Percentiles rank a stretch among this genome's conserved stretches.
These are phyloP conservation scores for Pyronema domesticum DNA, from an alignment of 495 filamentous ascomycete genomes.

Conservation along the genomic window DNA sequence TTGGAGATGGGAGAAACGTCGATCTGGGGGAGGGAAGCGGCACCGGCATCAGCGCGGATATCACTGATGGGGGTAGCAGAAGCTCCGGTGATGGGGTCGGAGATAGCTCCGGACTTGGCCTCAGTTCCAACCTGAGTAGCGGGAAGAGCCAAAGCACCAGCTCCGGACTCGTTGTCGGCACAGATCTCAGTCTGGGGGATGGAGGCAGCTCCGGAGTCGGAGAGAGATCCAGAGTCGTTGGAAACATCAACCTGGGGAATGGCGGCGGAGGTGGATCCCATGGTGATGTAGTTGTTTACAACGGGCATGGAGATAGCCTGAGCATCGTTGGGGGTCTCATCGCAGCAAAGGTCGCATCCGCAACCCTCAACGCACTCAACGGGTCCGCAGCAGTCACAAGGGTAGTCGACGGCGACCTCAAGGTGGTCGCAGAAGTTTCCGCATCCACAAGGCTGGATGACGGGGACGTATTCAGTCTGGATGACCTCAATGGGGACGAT, in stretches of 20 bases:
- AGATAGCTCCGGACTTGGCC: neutral
- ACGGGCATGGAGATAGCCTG: neutral
- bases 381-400: neutral
- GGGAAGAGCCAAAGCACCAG: no score
- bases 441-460: slow-evolving; percentile 4
- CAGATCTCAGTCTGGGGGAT: neutral
- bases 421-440: neutral
- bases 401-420: neutral
- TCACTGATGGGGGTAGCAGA: no score
- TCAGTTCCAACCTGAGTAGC: no score
- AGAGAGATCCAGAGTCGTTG: neutral
- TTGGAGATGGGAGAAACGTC: neutral
- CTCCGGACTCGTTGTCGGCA: neutral
- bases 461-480: slow-evolving; percentile 1
- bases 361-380: neutral
- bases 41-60: neutral
- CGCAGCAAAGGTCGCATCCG: neutral
- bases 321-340: neutral
- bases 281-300: slow-evolving; percentile 5
- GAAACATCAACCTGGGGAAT: neutral
- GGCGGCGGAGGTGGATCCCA: neutral
- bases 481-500: neutral
- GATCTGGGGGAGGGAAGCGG: neutral
- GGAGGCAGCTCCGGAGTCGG: neutral
- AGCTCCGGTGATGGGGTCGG: neutral